Conservation (phyloP, 805 yeast genomes). For the Grigorovia humatica region DNA sequence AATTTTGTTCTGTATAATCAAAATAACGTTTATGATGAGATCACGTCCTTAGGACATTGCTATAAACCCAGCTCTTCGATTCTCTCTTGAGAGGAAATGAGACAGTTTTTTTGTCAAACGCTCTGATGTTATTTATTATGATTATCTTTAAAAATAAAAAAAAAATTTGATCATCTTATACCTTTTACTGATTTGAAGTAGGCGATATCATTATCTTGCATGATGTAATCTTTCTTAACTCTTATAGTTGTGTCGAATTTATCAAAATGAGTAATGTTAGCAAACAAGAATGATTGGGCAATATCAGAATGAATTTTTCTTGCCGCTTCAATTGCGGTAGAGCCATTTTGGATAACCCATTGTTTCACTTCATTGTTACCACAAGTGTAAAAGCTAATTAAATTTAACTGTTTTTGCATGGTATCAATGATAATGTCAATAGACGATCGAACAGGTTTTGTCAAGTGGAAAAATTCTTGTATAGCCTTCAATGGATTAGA, state of each 20-base stretch:
- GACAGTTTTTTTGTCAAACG: slow-evolving; percentile 28
- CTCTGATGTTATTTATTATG: slow-evolving; percentile 22
- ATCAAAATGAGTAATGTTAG: slow-evolving; percentile 37
- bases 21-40: slow-evolving; percentile 29
- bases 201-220: slow-evolving; percentile 79
- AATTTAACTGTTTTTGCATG: slow-evolving; percentile 57
- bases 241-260: slow-evolving; percentile 20
- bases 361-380: slow-evolving; percentile 79
- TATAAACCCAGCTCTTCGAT: slow-evolving; percentile 36
- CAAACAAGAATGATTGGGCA: slow-evolving; percentile 69
- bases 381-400: slow-evolving; percentile 80
- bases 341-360: slow-evolving; percentile 74
- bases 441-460: slow-evolving; percentile 35
- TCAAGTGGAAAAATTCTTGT: not conserved
- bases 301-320: slow-evolving; percentile 82
- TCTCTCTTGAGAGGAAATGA: slow-evolving; percentile 17
- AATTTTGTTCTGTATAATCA: not conserved
- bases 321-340: slow-evolving; percentile 82
- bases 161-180: slow-evolving; percentile 26
- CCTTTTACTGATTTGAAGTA: slow-evolving; percentile 66
- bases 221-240: slow-evolving; percentile 58
- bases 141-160: not conserved
- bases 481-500: not conserved
- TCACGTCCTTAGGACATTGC: slow-evolving; percentile 30
- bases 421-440: slow-evolving; percentile 52